A percentile compares a stretch with the other conserved stretches of the same genome.
phyloP scores from a whole-genome alignment of 139 green algal genomes.

The Marvania coccoides region DNA sequence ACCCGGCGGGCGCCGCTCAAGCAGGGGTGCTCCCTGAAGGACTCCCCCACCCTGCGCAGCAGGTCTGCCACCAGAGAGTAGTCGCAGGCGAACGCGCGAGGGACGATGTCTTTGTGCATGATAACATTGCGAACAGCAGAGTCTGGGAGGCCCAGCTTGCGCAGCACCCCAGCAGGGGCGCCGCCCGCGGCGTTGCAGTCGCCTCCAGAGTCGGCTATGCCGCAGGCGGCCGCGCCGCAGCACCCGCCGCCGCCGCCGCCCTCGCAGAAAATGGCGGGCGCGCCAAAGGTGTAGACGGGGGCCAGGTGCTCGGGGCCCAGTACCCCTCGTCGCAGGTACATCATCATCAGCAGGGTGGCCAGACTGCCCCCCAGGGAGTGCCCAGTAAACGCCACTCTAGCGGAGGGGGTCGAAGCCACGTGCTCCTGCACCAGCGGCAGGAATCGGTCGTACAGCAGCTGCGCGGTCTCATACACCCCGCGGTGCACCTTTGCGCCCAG shows the following conservation, averaged over 20 bases:
- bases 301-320: constrained; percentile 44
- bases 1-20: constrained; percentile 42
- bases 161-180: constrained; percentile 28
- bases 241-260: constrained; percentile 3
- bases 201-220: background rate
- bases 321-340: constrained; percentile 72
- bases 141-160: constrained; percentile 30
- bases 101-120: constrained; percentile 91
- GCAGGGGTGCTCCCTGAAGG: constrained; percentile 73
- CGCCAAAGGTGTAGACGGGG: constrained; percentile 87
- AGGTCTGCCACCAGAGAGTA: constrained; percentile 81
- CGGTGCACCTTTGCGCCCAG: constrained; percentile 85
- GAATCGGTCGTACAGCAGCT: constrained; percentile 82
- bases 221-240: background rate
- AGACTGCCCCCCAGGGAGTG: constrained; percentile 93
- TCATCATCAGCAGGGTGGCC: constrained; percentile 77
- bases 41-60: constrained; percentile 39
- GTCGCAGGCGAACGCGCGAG: constrained; percentile 93
- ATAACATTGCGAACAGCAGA: constrained; percentile 72
- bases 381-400: constrained; percentile 72
- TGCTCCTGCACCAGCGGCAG: constrained; percentile 80
- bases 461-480: constrained; percentile 85
- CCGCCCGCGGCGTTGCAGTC: background rate
- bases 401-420: constrained; percentile 51
- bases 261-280: constrained; percentile 81